Percentiles rank a stretch among this genome's conserved stretches.
phyloP scores from a whole-genome alignment of 495 filamentous ascomycete species.

The Daldinia grandis region DNA sequence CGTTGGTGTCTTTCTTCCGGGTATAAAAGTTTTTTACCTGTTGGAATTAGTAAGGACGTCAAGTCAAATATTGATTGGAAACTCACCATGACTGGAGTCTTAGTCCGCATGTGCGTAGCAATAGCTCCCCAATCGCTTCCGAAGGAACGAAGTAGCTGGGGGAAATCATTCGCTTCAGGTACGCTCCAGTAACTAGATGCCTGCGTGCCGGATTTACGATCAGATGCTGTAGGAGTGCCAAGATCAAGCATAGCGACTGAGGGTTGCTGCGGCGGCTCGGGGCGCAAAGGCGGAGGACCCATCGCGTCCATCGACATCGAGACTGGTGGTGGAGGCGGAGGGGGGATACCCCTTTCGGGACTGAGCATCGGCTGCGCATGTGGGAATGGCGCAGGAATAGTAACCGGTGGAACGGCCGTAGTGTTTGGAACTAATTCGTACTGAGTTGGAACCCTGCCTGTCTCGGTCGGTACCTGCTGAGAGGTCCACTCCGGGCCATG shows the following conservation, averaged over 20 bases:
- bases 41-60: slow-evolving; percentile 39
- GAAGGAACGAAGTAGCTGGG: slow-evolving; percentile 76
- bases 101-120: slow-evolving; percentile 85
- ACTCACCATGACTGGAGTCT: slow-evolving; percentile 91
- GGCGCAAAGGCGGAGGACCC: slow-evolving; percentile 58
- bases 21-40: slow-evolving; percentile 94
- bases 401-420: slow-evolving; percentile 34
- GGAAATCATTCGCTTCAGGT: slow-evolving; percentile 85
- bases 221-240: slow-evolving; percentile 47
- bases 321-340: slow-evolving; percentile 42
- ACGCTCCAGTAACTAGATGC: slow-evolving; percentile 99
- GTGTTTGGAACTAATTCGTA: slow-evolving; percentile 49
- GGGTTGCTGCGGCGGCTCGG: slow-evolving; percentile 55
- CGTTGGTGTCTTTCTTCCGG: slow-evolving; percentile 76
- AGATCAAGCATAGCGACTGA: slow-evolving; percentile 55
- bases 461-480: slow-evolving; percentile 47
- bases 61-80: slow-evolving; percentile 1
- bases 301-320: slow-evolving; percentile 56
- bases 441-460: slow-evolving; percentile 41
- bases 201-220: slow-evolving; percentile 59
- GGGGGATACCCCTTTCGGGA: slow-evolving; percentile 47
- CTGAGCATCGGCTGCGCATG: slow-evolving; percentile 48
- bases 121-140: slow-evolving; percentile 90
- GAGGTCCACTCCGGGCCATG: slow-evolving; percentile 52
- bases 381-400: slow-evolving; percentile 52